Conservation (phyloP, 1,284 basidiomycete species). For the Irpex lacteus region DNA sequence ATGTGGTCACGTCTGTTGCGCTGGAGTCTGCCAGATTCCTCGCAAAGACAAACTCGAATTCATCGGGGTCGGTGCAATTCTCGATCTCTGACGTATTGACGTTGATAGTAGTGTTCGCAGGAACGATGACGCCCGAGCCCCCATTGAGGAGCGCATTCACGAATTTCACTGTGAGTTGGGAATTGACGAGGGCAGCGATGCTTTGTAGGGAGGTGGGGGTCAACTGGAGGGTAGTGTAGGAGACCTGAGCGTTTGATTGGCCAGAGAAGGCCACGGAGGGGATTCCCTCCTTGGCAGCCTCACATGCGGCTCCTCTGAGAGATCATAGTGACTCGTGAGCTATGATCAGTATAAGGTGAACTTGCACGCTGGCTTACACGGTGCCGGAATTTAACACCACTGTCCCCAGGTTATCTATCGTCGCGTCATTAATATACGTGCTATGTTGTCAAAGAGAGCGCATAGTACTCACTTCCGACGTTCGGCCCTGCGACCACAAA, state of each 20-base stretch:
- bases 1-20: conserved; percentile 40
- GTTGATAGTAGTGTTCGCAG: conserved; percentile 41
- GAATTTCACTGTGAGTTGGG: conserved; percentile 40
- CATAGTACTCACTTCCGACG: conserved; percentile 38
- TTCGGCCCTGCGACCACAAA: conserved; percentile 51
- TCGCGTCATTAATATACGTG: not conserved
- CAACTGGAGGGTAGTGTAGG: conserved; percentile 43
- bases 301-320: conserved; percentile 46
- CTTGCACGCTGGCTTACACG: conserved; percentile 31
- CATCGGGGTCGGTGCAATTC: conserved; percentile 34
- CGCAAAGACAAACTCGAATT: conserved; percentile 46
- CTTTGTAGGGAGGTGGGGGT: conserved; percentile 33
- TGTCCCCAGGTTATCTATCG: conserved; percentile 37
- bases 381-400: conserved; percentile 37
- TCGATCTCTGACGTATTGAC: conserved; percentile 49
- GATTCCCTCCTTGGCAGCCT: conserved; percentile 43
- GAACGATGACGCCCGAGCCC: conserved; percentile 36
- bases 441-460: not conserved
- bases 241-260: conserved; percentile 35
- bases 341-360: not conserved
- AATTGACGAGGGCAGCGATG: conserved; percentile 39
- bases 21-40: conserved; percentile 33
- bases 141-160: conserved; percentile 34
- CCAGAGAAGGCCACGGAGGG: conserved; percentile 53
- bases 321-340: not conserved